phyloP scores from a whole-genome alignment of 495 filamentous ascomycete genomes.

The Penicillium samsonianum region DNA sequence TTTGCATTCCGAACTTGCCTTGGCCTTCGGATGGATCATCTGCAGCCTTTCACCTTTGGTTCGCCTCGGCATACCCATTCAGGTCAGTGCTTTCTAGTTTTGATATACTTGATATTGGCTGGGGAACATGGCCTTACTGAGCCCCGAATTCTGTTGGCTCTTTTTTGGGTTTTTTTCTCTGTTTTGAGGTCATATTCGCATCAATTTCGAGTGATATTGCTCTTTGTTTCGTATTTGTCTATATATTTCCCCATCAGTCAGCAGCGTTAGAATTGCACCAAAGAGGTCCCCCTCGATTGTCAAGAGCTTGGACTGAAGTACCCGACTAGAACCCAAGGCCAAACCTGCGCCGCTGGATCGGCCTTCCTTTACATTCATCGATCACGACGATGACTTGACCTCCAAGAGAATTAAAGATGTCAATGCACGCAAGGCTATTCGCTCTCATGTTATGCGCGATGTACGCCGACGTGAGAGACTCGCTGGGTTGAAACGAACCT shows the following conservation, averaged over 20 bases:
- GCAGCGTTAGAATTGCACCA: slow-evolving; percentile 5
- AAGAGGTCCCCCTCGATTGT: not conserved
- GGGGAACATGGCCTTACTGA: not conserved
- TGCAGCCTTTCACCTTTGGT: slow-evolving; percentile 27
- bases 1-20: slow-evolving; percentile 4
- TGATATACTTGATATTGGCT: not conserved
- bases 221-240: slow-evolving; percentile 2
- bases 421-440: slow-evolving; percentile 40
- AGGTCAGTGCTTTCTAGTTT: slow-evolving; percentile 28
- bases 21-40: slow-evolving; percentile 34
- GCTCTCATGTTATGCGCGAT: slow-evolving; percentile 45
- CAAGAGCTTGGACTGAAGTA: slow-evolving; percentile 13
- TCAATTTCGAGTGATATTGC: not conserved
- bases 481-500: slow-evolving; percentile 35
- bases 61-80: slow-evolving; percentile 25
- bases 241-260: not conserved
- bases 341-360: slow-evolving; percentile 28
- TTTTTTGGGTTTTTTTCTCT: not conserved
- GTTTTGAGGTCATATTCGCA: not conserved
- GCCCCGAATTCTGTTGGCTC: not conserved
- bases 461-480: slow-evolving; percentile 41
- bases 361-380: slow-evolving; percentile 41
- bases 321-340: slow-evolving; percentile 18
- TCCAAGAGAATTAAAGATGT: slow-evolving; percentile 42
- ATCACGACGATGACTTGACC: slow-evolving; percentile 41